Evolutionary conservation across 345 rosid genomes (phyloP).

Genomic region (Anastatica hierochuntica): DNA sequence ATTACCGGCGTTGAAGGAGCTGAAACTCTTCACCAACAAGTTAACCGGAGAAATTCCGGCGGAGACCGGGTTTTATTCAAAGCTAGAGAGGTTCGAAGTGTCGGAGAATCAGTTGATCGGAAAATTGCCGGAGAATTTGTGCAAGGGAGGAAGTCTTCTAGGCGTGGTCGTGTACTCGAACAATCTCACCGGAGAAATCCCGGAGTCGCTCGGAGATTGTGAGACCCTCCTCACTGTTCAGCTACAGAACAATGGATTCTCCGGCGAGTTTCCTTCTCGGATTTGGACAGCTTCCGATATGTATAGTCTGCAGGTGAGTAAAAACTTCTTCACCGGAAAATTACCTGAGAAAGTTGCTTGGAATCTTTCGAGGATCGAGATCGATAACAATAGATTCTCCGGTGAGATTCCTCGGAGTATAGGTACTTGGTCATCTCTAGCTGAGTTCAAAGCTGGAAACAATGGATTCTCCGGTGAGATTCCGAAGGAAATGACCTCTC

Average conservation of each 20-base stretch:
- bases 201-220: constrained; percentile 58
- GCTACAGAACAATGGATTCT: constrained; percentile 57
- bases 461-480: constrained; percentile 59
- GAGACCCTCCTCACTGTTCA: constrained; percentile 41
- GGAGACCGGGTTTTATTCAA: constrained; percentile 51
- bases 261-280: constrained; percentile 64
- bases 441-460: constrained; percentile 52
- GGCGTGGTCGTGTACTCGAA: constrained; percentile 60
- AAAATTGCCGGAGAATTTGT: constrained; percentile 52
- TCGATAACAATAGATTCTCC: constrained; percentile 56
- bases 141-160: constrained; percentile 43
- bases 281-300: constrained; percentile 51
- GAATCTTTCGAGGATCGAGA: constrained; percentile 65
- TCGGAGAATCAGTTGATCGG: constrained; percentile 57
- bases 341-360: constrained; percentile 48
- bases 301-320: constrained; percentile 43
- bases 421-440: constrained; percentile 45
- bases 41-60: constrained; percentile 63
- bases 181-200: constrained; percentile 57
- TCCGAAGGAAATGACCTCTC: constrained; percentile 48
- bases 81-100: constrained; percentile 51
- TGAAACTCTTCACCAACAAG: constrained; percentile 45
- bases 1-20: constrained; percentile 30
- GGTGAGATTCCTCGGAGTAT: constrained; percentile 55
- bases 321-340: constrained; percentile 60